These are phyloP conservation scores for Fomitopsis schrenkii DNA, from an alignment of 1,284 basidiomycete genomes.

Conservation along the genomic window DNA sequence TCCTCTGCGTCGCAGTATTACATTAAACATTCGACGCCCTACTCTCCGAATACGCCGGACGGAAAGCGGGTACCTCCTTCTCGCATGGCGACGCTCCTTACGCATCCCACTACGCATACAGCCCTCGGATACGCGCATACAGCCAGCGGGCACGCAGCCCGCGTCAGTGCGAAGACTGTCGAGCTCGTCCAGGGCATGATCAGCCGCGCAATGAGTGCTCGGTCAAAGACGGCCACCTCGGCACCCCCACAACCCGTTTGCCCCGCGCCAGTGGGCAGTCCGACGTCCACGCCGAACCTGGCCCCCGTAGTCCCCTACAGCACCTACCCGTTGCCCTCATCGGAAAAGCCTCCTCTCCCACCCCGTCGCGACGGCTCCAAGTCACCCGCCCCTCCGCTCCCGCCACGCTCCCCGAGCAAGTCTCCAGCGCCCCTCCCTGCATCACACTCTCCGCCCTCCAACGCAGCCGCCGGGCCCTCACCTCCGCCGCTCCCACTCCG, in stretches of 20 bases:
- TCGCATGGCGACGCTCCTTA: slow-evolving; percentile 37
- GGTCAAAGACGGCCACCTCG: slow-evolving; percentile 4
- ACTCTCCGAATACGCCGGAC: slow-evolving; percentile 27
- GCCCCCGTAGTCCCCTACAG: not conserved
- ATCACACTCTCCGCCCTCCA: not conserved
- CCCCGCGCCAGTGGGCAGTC: not conserved
- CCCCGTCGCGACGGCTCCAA: slow-evolving; percentile 11
- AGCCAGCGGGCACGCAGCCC: slow-evolving; percentile 62
- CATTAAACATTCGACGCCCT: slow-evolving; percentile 52
- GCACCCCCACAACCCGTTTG: not conserved
- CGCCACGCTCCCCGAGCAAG: slow-evolving; percentile 4
- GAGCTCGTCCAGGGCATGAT: slow-evolving; percentile 61
- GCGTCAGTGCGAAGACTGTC: slow-evolving; percentile 63
- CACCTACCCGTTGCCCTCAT: not conserved
- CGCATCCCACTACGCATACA: slow-evolving; percentile 55
- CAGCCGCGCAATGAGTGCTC: slow-evolving; percentile 35
- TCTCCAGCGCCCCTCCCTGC: not conserved
- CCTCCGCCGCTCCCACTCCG: slow-evolving; percentile 18
- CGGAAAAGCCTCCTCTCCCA: slow-evolving; percentile 19
- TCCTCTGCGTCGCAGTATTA: slow-evolving; percentile 61
- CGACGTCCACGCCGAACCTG: no score
- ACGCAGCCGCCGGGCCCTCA: not conserved
- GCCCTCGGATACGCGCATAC: slow-evolving; percentile 59
- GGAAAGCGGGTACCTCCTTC: slow-evolving; percentile 27
- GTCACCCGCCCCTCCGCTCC: slow-evolving; percentile 6